Evolutionary conservation across 257 asterid species (phyloP).

Genomic region (Coffea eugenioides): DNA sequence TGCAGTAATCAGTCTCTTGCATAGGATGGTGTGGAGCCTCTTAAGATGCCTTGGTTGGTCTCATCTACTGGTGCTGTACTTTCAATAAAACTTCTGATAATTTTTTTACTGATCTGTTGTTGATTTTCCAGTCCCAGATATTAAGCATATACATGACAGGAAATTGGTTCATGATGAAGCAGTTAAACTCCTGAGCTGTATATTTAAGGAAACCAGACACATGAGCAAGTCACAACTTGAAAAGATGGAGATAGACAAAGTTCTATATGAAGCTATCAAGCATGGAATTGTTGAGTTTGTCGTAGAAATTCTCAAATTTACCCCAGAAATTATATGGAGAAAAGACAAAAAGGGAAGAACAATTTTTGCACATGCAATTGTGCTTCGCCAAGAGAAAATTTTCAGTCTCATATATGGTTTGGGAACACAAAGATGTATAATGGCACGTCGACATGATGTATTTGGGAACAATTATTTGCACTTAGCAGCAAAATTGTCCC

Average conservation of each 20-base stretch:
- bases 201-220: constrained; percentile 26
- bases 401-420: constrained; percentile 19
- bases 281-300: constrained; percentile 32
- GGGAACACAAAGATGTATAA: constrained; percentile 18
- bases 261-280: constrained; percentile 34
- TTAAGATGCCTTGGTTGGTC: constrained; percentile 34
- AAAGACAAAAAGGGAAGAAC: constrained; percentile 1
- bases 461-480: constrained; percentile 31
- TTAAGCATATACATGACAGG: constrained; percentile 12
- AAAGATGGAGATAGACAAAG: constrained; percentile 34
- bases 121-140: neutral
- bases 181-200: constrained; percentile 22
- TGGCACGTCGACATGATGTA: constrained; percentile 9
- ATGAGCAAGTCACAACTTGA: constrained; percentile 25
- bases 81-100: neutral
- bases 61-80: neutral
- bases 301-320: constrained; percentile 8
- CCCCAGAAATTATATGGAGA: constrained; percentile 27
- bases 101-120: neutral
- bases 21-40: constrained; percentile 28
- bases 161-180: constrained; percentile 37
- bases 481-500: constrained; percentile 34
- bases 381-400: constrained; percentile 28
- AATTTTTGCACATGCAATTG: constrained; percentile 30
- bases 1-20: constrained; percentile 23